phyloP scores from a whole-genome alignment of 371 early-diverging fungal genomes.

The Chytridiales sp. region DNA sequence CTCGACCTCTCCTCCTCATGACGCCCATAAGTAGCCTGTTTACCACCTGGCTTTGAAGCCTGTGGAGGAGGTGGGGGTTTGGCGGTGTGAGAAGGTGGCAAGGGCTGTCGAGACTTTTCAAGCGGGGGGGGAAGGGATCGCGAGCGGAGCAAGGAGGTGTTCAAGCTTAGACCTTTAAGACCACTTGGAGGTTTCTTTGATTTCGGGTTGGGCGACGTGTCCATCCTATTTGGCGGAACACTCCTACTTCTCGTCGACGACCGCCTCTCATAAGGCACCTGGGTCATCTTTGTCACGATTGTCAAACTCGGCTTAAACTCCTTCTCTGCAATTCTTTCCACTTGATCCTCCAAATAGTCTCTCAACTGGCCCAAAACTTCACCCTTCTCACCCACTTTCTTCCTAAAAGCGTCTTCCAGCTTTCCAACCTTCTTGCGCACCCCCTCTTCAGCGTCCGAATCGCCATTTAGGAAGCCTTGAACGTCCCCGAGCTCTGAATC shows the following conservation, averaged over 20 bases:
- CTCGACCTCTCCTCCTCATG: too few species aligned
- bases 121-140: background rate
- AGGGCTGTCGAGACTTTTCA: background rate
- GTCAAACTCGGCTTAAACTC: slow-evolving; percentile 7
- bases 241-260: too few species aligned
- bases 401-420: background rate
- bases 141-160: background rate
- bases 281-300: background rate
- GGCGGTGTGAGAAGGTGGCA: background rate
- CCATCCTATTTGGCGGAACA: background rate
- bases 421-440: slow-evolving; percentile 3
- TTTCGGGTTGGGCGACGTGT: background rate
- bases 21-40: background rate
- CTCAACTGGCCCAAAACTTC: background rate
- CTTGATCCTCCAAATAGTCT: slow-evolving; percentile 1
- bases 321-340: slow-evolving; percentile 1
- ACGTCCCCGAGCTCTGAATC: slow-evolving; percentile 4
- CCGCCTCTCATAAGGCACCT: background rate
- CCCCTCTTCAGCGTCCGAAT: background rate
- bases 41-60: background rate
- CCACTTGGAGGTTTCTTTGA: background rate
- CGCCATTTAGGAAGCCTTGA: background rate
- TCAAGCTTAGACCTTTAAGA: background rate
- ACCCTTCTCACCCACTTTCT: slow-evolving; percentile 5
- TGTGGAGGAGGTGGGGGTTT: background rate